Base-by-base conservation (phyloP, 495 filamentous ascomycete species). In the Staphylotrichum tortipilum region DNA sequence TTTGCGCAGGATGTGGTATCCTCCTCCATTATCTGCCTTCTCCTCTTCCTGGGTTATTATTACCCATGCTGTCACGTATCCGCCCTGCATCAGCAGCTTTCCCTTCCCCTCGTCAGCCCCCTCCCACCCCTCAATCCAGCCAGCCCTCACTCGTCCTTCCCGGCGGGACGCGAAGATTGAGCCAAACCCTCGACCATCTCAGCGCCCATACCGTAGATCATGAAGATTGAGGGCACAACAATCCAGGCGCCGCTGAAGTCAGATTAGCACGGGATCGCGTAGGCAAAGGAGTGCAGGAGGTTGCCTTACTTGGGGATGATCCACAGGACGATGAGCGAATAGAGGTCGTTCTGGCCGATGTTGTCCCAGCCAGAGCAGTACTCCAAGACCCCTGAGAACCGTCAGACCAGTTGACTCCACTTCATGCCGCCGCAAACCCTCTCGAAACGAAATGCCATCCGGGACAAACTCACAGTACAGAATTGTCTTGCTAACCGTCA, bases 401-500 rank as follows among this genome's bases (percentile, higher is more conserved):
- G 22, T 23, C 31, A 40, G 39, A 9, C 11, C 19, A 42, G 22
- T 30, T 7, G 34, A 7, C 19, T 1, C 10, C 22, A 26, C 18
- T 6, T 43, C 12, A 15, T 11, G 4, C 3, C 1, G 5, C 17
- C 35, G 9, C 4, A 44, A 28, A n/a, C n/a, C n/a, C n/a, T n/a
- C n/a, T n/a, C n/a, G n/a, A n/a, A n/a, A n/a, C n/a, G n/a, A n/a
- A n/a, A n/a, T n/a, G n/a, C n/a, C n/a, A n/a, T n/a, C n/a, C n/a
- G 38, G 30, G 37, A 39, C 21, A 54, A 47, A 74, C 82, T 74
- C 59, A 89, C 89, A 84, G 59, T 95, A 97, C 14, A 97, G 67
- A 47, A 86, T 58, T 14, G 90, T 95, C 79, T 95, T 95, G 67
- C 81, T 84, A 1, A 92, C 57, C 2, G 91, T 95, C 84, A 92